A percentile compares a stretch with the other conserved stretches of the same genome.
These are phyloP conservation scores for Solanum hybrid DNA, from an alignment of 305 asterid species.

Conservation along the genomic window DNA sequence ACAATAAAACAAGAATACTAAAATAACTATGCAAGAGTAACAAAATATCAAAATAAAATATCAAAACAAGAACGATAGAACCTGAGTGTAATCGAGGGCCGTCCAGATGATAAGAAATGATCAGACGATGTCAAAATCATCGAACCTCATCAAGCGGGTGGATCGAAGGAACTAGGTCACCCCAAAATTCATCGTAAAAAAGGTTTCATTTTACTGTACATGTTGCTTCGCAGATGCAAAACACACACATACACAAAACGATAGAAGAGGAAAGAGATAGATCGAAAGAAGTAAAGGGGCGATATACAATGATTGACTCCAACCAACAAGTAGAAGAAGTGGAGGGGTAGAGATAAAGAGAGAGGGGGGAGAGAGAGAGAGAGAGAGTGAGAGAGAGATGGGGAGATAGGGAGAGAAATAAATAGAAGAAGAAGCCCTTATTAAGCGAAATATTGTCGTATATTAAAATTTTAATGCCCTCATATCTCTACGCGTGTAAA, in stretches of 20 bases:
- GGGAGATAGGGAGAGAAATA: not conserved
- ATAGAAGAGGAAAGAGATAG: not conserved
- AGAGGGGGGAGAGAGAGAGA: not conserved
- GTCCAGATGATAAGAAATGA: not conserved
- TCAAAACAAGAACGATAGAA: not conserved
- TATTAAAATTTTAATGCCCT: not conserved
- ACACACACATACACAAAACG: not conserved
- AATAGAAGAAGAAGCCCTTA: not conserved
- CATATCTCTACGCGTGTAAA: not conserved
- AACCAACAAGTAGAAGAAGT: not conserved
- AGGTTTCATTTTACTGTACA: not conserved
- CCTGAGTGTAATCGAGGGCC: not conserved
- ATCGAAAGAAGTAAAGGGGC: not conserved
- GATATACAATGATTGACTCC: not conserved
- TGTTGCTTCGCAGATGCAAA: not conserved
- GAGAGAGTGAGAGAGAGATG: not conserved
- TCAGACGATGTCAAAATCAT: not conserved
- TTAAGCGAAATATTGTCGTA: not conserved
- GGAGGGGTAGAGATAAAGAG: not conserved
- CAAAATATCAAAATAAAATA: no score
- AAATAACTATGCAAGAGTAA: not conserved
- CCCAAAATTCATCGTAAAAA: not conserved
- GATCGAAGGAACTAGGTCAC: not conserved
- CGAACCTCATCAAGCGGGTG: not conserved
- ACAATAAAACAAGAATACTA: not conserved